Base-by-base conservation (phyloP, 108 stramenopile genomes). In the Cyclotella kingstonii region DNA sequence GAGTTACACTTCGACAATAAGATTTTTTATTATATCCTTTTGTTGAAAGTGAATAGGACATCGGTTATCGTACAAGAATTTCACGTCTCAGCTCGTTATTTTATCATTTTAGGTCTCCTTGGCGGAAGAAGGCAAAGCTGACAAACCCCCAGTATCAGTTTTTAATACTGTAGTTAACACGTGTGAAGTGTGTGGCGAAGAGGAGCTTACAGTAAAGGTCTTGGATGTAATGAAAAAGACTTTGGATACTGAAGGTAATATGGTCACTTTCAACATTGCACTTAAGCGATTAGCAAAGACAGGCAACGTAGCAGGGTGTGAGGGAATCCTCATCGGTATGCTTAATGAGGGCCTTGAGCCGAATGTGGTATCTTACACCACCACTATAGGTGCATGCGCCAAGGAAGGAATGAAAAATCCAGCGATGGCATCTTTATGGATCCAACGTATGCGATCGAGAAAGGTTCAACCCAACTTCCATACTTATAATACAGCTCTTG, bases 251-350 rank as follows among this genome's bases (percentile, higher is more conserved):
- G 93, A 94, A 50, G 93, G 93, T 22, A 94, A 94, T 58, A 78
- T 91, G 33, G 84, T 94, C 59, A 94, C 93, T 15, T 85, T 87
- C 61, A 94, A 94, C 60, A 94, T 94, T 78, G 93, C 93, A 9
- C 63, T 94, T 29, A 94, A 94, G 73, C 87, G 93, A 47, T 60
- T 94, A 41, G 93, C 93, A 2, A 90, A 91, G 70, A 40, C 51
- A 21, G 89, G 89, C 21, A 90, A 89, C 52, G 31, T 58, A 0
- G n/a, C 46, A 15, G 89, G 73, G 4, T 89, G 87, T 54, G 93
- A 94, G 42, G 89, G 89, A 50, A 86, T 94, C 49, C 86, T 94
- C 50, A 72, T 94, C 38, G 87, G 84, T 42, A 94, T 94, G 93
- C 80, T 94, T 31, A 81, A 89, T 47, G 66, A 67, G 36, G 79